Base-by-base conservation (phyloP, 352 stramenopile genomes). In the Hyphochytrium catenoides region DNA sequence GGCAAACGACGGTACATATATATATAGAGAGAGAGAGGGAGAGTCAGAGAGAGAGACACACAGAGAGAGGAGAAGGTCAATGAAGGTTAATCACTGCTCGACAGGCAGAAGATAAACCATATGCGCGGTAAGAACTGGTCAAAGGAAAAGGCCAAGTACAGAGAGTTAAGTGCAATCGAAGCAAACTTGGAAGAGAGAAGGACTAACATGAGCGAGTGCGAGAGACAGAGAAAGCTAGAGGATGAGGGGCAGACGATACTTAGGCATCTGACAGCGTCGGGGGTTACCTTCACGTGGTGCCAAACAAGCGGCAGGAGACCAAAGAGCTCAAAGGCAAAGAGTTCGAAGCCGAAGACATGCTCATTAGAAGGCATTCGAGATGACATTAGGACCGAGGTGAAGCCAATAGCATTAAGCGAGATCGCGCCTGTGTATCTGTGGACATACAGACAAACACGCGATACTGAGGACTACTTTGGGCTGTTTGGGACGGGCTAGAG, bases 331-430 rank as follows among this genome's bases (percentile, higher is more conserved):
- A 90, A 82, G 7, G 77, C 72, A 32, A 90, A 55, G 11, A 89
- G 42, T 23, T 90, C 59, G 43, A 91, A 79, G n/a, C 55, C 74
- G 32, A 88, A 87, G 33, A 88, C 74, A 43, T 84, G 66, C 50
- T 87, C 68, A 47, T 85, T 88, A 25, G 65, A 84, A 43, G 77
- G 60, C 21, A 93, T 48, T 3, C 78, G 61, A 29, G 78, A 93
- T 24, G 69, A 74, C 4, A 91, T 59, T 32, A 93, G 55, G 33
- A 93, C 74, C 4, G 76, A 71, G 21, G 68, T 86, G 41, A 91
- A 86, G 40, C 90, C 82, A 8, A 74, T 77, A 0, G 78, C 76
- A 51, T 91, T 93, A 7, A 93, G 57, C 28, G 76, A 88, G 31
- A 91, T 66, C 12, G 74, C 85, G 8, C 73, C 74, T 41, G 67